Percentiles rank a stretch among this genome's conserved stretches.
Evolutionary conservation across 164 flowering plant genomes (phyloP).

Genomic region (Magnolia officinalis): DNA sequence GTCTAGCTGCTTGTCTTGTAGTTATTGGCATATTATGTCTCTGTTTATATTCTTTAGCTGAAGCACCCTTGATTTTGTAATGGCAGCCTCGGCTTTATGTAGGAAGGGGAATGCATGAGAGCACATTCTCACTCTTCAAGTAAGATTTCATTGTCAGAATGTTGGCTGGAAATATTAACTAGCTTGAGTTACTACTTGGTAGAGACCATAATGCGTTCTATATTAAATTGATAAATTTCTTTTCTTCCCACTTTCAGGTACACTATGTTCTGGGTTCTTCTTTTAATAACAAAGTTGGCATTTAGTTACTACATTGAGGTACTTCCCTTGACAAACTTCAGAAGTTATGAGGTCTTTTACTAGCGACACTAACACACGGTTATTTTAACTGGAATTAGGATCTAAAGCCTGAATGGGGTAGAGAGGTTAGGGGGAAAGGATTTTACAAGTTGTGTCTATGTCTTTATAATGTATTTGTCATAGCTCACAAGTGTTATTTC

Average conservation of each 20-base stretch:
- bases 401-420: no score
- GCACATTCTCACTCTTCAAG: conserved; percentile 87
- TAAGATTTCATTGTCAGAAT: conserved; percentile 30
- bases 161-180: neutral
- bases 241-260: conserved; percentile 47
- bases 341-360: neutral
- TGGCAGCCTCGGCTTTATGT: conserved; percentile 97
- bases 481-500: no score
- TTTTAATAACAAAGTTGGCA: conserved; percentile 74
- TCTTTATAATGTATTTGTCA: no score
- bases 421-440: neutral
- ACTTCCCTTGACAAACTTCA: neutral
- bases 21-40: neutral
- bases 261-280: conserved; percentile 93
- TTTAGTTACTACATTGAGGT: conserved; percentile 95
- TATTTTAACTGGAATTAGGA: no score
- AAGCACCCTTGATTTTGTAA: neutral
- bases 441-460: no score
- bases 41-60: neutral
- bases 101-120: conserved; percentile 98
- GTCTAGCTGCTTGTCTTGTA: neutral
- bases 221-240: neutral
- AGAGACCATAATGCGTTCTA: neutral
- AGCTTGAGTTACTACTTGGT: neutral
- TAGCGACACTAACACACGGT: no score